Conservation (phyloP, 1,284 basidiomycete species). For the Rhodotorula sp. region DNA sequence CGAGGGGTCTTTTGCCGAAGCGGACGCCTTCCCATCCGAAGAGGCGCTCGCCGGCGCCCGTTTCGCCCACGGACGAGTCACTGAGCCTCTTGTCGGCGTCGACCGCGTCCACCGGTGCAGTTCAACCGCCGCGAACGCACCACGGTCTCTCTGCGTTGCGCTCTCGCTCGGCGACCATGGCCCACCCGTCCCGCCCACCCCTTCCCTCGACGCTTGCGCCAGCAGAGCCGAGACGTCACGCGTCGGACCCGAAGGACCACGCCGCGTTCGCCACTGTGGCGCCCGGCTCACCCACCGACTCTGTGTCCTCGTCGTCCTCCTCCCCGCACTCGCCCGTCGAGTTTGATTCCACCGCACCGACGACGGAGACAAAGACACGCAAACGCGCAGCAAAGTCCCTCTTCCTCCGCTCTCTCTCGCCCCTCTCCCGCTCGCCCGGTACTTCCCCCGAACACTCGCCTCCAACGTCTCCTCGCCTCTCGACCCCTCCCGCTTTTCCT, state of each 20-base stretch:
- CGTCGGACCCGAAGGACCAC: not conserved
- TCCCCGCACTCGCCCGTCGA: not conserved
- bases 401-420: slow-evolving; percentile 6
- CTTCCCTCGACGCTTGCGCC: not conserved
- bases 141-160: too few species aligned
- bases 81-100: too few species aligned
- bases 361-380: not conserved
- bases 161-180: too few species aligned
- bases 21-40: not conserved
- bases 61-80: not conserved
- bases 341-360: not conserved
- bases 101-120: not conserved
- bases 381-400: not conserved
- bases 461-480: not conserved
- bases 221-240: not conserved
- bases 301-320: not conserved
- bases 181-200: too few species aligned
- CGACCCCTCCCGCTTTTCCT: too few species aligned
- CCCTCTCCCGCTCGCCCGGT: slow-evolving; percentile 1
- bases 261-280: not conserved
- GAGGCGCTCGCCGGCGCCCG: not conserved
- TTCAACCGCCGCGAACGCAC: too few species aligned
- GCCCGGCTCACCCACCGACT: not conserved
- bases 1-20: not conserved
- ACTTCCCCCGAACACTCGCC: not conserved